Percentiles rank a stretch among this genome's conserved stretches.
These are phyloP conservation scores for Starmerella geochares DNA, from an alignment of 805 yeast species.

Conservation along the genomic window DNA sequence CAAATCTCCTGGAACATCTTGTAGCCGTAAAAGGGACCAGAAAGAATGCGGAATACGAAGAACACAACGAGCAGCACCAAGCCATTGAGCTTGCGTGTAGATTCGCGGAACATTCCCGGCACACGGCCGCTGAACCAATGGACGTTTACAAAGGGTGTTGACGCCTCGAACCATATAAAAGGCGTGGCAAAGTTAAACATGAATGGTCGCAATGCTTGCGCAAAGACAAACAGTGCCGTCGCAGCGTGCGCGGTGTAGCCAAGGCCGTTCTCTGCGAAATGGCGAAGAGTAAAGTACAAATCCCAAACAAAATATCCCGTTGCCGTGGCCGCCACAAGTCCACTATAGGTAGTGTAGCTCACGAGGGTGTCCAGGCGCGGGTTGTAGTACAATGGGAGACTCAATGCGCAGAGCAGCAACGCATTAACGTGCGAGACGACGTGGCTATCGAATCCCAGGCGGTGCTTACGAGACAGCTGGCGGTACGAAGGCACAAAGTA, in stretches of 20 bases:
- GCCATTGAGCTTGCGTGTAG: conserved; percentile 57
- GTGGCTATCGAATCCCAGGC: conserved; percentile 79
- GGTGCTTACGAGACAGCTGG: conserved; percentile 36
- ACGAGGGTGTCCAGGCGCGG: conserved; percentile 47
- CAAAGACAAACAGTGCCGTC: conserved; percentile 69
- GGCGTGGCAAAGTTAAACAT: conserved; percentile 73
- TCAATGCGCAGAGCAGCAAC: conserved; percentile 46
- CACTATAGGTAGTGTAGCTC: conserved; percentile 68
- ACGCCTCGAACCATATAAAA: conserved; percentile 73
- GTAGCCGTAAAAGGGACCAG: conserved; percentile 74
- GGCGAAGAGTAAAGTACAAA: conserved; percentile 50
- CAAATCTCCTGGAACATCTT: conserved; percentile 32
- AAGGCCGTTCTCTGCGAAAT: conserved; percentile 61
- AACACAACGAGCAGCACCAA: conserved; percentile 55
- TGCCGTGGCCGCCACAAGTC: conserved; percentile 61
- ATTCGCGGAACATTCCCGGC: conserved; percentile 56
- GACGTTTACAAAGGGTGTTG: conserved; percentile 89
- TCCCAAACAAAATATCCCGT: conserved; percentile 93
- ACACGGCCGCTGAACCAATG: conserved; percentile 83
- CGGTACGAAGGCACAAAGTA: conserved; percentile 44
- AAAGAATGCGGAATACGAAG: conserved; percentile 65
- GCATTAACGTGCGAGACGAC: conserved; percentile 82
- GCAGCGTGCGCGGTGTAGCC: conserved; percentile 77
- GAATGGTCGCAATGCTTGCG: conserved; percentile 55
- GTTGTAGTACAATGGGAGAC: conserved; percentile 58